A percentile compares a stretch with the other conserved stretches of the same genome.
Evolutionary conservation across 2,329 filamentous ascomycete species (phyloP).

Genomic region (Penicillium brevicompactum): DNA sequence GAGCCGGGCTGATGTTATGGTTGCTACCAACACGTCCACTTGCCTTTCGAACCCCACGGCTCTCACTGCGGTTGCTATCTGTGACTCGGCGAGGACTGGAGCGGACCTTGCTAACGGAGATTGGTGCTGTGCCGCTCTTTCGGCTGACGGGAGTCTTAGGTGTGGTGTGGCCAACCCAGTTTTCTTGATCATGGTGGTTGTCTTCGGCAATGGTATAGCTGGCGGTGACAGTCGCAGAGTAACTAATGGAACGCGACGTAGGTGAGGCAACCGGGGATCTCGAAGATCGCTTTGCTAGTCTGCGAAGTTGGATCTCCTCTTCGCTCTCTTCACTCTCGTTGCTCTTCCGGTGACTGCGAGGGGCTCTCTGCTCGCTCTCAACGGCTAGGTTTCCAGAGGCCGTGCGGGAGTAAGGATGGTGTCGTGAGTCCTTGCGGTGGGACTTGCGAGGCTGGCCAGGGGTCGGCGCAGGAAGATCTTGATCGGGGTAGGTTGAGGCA

Average conservation of each 20-base stretch:
- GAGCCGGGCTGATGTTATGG: conserved; percentile 32
- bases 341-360: conserved; percentile 57
- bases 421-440: conserved; percentile 71
- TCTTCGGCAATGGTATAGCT: conserved; percentile 67
- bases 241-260: conserved; percentile 70
- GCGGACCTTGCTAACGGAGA: conserved; percentile 65
- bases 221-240: conserved; percentile 72
- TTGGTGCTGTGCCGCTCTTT: conserved; percentile 55
- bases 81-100: conserved; percentile 51
- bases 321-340: conserved; percentile 68
- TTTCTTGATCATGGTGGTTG: conserved; percentile 66
- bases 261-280: conserved; percentile 66
- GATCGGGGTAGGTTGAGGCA: conserved; percentile 59
- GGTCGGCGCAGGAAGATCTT: conserved; percentile 91
- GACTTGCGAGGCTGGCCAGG: conserved; percentile 94
- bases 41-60: conserved; percentile 47
- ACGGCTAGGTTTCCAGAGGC: conserved; percentile 48
- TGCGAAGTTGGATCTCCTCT: conserved; percentile 78
- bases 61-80: conserved; percentile 39
- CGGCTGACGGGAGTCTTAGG: conserved; percentile 58
- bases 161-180: conserved; percentile 52
- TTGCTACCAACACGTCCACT: conserved; percentile 51
- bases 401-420: conserved; percentile 70
- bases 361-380: conserved; percentile 51
- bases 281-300: conserved; percentile 68